Conservation (phyloP, 1,284 basidiomycete genomes). For the Ceratobasidium sp. region DNA sequence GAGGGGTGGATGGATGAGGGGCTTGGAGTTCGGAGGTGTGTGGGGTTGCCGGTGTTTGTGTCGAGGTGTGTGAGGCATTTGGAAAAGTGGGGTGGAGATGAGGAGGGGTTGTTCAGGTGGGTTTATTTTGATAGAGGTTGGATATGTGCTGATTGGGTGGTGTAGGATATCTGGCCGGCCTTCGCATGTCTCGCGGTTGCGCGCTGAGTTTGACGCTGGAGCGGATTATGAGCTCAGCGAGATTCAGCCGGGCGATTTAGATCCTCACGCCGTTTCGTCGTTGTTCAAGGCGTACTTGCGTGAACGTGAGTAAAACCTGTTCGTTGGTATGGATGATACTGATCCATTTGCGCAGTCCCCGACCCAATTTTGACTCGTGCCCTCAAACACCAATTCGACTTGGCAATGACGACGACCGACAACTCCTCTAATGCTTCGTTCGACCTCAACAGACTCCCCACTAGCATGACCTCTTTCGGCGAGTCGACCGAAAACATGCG, state of each 20-base stretch:
- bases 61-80: constrained; percentile 85
- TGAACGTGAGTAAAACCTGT: constrained; percentile 58
- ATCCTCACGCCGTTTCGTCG: constrained; percentile 92
- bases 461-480: constrained; percentile 43
- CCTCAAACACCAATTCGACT: constrained; percentile 81
- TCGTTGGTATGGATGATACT: not conserved
- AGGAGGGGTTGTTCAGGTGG: constrained; percentile 86
- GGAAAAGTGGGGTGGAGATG: constrained; percentile 81
- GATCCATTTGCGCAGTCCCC: constrained; percentile 70
- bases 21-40: constrained; percentile 37
- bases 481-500: constrained; percentile 37
- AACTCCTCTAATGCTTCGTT: constrained; percentile 30
- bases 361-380: constrained; percentile 81
- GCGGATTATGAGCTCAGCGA: constrained; percentile 85
- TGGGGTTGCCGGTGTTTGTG: constrained; percentile 74
- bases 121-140: constrained; percentile 51
- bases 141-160: constrained; percentile 34
- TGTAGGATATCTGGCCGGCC: constrained; percentile 79
- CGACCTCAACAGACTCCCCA: constrained; percentile 20
- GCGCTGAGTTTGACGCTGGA: constrained; percentile 87
- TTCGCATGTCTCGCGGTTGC: constrained; percentile 78
- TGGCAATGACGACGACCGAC: constrained; percentile 65
- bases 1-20: constrained; percentile 63
- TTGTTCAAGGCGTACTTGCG: constrained; percentile 65
- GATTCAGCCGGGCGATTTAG: constrained; percentile 83